A percentile compares a stretch with the other conserved stretches of the same genome.
Evolutionary conservation across 1,284 basidiomycete species (phyloP).

Genomic region (Bondarzewia mesenterica): DNA sequence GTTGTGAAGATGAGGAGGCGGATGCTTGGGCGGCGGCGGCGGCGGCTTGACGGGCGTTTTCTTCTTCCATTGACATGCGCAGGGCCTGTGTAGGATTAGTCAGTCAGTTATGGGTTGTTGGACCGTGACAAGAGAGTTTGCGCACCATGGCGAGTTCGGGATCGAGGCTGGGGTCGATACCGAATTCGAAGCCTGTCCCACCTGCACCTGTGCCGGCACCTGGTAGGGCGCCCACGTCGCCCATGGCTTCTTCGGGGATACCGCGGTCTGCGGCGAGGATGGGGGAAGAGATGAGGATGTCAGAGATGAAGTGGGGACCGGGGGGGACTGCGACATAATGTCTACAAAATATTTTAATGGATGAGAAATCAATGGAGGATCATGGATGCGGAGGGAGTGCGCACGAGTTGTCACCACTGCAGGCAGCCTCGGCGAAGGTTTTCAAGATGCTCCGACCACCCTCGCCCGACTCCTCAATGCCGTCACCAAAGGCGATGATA

Average conservation of each 20-base stretch:
- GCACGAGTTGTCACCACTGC: slow-evolving; percentile 77
- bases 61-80: slow-evolving; percentile 97
- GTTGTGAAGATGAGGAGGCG: slow-evolving; percentile 24
- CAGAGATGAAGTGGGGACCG: slow-evolving; percentile 76
- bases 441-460: slow-evolving; percentile 56
- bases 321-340: slow-evolving; percentile 82
- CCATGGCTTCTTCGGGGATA: slow-evolving; percentile 59
- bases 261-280: slow-evolving; percentile 78
- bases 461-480: slow-evolving; percentile 63
- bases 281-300: slow-evolving; percentile 74
- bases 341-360: slow-evolving; percentile 36
- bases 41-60: slow-evolving; percentile 83
- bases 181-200: slow-evolving; percentile 71
- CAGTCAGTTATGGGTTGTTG: neutral
- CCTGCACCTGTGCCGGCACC: slow-evolving; percentile 38
- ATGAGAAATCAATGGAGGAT: neutral
- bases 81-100: slow-evolving; percentile 62
- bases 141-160: slow-evolving; percentile 94
- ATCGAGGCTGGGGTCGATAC: slow-evolving; percentile 91
- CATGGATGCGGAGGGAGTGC: slow-evolving; percentile 19
- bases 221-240: slow-evolving; percentile 39
- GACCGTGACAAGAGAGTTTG: slow-evolving; percentile 5
- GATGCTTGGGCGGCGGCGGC: slow-evolving; percentile 27
- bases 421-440: slow-evolving; percentile 73
- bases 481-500: slow-evolving; percentile 76